These are phyloP conservation scores for Psilocybe cubensis DNA, from an alignment of 768 basidiomycete species.

Conservation along the genomic window DNA sequence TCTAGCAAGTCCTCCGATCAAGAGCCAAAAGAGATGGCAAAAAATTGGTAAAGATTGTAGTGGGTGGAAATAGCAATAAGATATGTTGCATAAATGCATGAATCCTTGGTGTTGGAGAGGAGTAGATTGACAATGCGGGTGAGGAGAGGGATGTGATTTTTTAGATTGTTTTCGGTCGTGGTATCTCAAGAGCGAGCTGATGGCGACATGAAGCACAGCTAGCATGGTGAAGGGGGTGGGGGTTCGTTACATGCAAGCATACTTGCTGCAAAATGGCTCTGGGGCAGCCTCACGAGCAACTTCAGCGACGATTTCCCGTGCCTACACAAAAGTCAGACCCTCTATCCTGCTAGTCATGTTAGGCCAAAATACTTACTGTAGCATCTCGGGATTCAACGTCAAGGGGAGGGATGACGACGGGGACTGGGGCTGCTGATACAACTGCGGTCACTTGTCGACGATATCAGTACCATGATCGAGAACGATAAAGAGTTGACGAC, in stretches of 20 bases:
- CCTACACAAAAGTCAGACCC: constrained; percentile 6
- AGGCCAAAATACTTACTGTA: constrained; percentile 14
- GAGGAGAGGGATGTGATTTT: neutral
- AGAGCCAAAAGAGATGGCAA: neutral
- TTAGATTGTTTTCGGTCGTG: neutral
- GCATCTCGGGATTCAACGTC: constrained; percentile 21
- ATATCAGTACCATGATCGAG: neutral
- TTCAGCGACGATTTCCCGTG: constrained; percentile 9
- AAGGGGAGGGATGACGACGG: constrained; percentile 21
- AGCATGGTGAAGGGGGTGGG: constrained; percentile 2
- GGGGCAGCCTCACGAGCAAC: constrained; percentile 25
- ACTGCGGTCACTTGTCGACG: constrained; percentile 19
- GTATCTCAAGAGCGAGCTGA: neutral
- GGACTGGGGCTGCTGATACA: constrained; percentile 32
- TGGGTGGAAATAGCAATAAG: constrained; percentile 2
- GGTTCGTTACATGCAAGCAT: constrained; percentile 17
- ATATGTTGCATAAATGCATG: constrained; percentile 1
- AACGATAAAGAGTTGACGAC: constrained; percentile 6
- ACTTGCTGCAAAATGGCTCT: constrained; percentile 17
- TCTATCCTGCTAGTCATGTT: neutral
- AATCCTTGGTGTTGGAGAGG: neutral
- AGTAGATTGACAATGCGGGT: no score
- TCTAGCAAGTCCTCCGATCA: neutral
- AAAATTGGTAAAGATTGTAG: constrained; percentile 5
- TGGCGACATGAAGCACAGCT: constrained; percentile 6